These are phyloP conservation scores for Pseudovirgaria hyperparasitica DNA, from an alignment of 2,329 filamentous ascomycete genomes.

Conservation along the genomic window DNA sequence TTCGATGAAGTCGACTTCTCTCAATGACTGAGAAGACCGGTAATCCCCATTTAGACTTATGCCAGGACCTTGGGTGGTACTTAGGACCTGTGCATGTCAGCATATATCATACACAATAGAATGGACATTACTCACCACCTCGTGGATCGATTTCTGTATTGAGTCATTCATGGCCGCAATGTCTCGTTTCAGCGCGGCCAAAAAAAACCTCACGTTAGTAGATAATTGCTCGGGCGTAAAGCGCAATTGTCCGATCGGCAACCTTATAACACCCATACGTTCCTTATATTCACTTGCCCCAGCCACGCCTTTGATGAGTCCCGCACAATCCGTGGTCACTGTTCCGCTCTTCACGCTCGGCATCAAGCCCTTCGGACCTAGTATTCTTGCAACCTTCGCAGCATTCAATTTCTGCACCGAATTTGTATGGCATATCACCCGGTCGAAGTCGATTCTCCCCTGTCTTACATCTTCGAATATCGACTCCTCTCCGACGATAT, in stretches of 20 bases:
- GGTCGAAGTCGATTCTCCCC: slow-evolving; percentile 75
- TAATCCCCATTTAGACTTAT: slow-evolving; percentile 78
- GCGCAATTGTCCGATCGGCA: slow-evolving; percentile 82
- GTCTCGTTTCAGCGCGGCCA: slow-evolving; percentile 68
- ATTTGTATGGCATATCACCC: slow-evolving; percentile 72
- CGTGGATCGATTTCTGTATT: slow-evolving; percentile 59
- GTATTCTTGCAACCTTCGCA: slow-evolving; percentile 63
- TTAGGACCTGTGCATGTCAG: slow-evolving; percentile 51
- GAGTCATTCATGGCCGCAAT: slow-evolving; percentile 51
- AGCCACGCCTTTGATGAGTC: slow-evolving; percentile 67
- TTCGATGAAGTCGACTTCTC: no score
- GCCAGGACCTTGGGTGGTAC: slow-evolving; percentile 75
- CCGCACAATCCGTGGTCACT: slow-evolving; percentile 66
- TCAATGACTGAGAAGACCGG: slow-evolving; percentile 32
- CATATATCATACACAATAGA: slow-evolving; percentile 7
- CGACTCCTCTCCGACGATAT: slow-evolving; percentile 71
- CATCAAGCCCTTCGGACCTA: slow-evolving; percentile 89
- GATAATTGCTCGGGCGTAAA: slow-evolving; percentile 81
- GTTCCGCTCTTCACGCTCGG: slow-evolving; percentile 80
- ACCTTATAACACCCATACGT: slow-evolving; percentile 65
- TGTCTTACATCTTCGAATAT: slow-evolving; percentile 68
- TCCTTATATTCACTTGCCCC: slow-evolving; percentile 83
- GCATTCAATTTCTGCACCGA: slow-evolving; percentile 70
- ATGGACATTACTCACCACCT: slow-evolving; percentile 39
- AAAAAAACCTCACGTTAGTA: slow-evolving; percentile 67